These are phyloP conservation scores for Ganoderma sp. DNA, from an alignment of 1,284 basidiomycete genomes.

Conservation along the genomic window DNA sequence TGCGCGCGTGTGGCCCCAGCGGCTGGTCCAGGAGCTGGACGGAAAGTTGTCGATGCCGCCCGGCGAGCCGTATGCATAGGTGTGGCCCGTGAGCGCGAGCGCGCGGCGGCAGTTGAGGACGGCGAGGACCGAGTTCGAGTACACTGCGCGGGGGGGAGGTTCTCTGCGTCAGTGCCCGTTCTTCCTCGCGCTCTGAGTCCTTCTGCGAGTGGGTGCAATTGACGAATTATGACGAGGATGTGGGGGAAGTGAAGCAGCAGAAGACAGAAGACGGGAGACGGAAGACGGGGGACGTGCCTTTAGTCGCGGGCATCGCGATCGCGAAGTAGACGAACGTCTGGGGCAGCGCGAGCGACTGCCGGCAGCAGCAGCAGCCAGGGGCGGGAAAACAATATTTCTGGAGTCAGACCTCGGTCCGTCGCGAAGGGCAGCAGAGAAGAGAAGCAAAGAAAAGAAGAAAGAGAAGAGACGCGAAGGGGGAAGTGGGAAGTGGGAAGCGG, in stretches of 20 bases:
- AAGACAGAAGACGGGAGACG: not conserved
- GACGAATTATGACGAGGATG: too few species aligned
- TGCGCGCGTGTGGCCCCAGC: not conserved
- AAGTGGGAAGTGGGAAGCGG: too few species aligned
- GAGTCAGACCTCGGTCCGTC: not conserved
- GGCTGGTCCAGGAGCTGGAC: not conserved
- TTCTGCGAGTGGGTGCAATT: not conserved
- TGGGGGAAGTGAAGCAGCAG: too few species aligned
- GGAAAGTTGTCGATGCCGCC: not conserved
- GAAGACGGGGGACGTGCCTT: not conserved
- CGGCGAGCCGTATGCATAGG: not conserved
- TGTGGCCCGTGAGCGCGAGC: not conserved
- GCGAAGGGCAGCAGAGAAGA: not conserved
- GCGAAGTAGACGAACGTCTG: slow-evolving; percentile 9
- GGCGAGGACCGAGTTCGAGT: slow-evolving; percentile 14
- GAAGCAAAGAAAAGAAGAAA: too few species aligned
- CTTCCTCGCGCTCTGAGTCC: not conserved
- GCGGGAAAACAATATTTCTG: too few species aligned
- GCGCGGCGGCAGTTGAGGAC: slow-evolving; percentile 9
- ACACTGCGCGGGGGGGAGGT: not conserved
- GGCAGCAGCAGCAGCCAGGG: too few species aligned
- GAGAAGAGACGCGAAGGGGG: too few species aligned
- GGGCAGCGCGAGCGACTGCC: slow-evolving; percentile 3
- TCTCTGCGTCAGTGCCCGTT: too few species aligned
- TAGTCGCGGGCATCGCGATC: slow-evolving; percentile 8